Percentiles rank a stretch among this genome's conserved stretches.
phyloP scores from a whole-genome alignment of 352 stramenopile genomes.

The Phytophthora crassamura region DNA sequence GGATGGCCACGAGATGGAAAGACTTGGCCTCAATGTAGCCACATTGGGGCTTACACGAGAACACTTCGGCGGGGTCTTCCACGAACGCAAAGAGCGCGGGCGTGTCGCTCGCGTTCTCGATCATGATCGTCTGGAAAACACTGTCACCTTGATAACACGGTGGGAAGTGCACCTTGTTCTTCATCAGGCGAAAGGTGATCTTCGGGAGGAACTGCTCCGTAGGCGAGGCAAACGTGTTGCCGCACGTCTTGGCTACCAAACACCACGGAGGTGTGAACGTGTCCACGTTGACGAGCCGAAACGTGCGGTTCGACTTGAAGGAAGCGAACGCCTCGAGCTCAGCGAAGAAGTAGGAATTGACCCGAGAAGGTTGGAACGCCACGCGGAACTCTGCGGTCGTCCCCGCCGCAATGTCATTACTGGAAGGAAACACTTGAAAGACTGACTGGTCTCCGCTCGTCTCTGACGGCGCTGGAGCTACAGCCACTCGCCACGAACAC shows the following conservation, averaged over 20 bases:
- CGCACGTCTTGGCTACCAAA: slow-evolving; percentile 69
- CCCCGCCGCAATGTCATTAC: slow-evolving; percentile 82
- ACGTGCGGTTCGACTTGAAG: slow-evolving; percentile 94
- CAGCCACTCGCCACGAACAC: slow-evolving; percentile 72
- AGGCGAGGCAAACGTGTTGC: slow-evolving; percentile 88
- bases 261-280: slow-evolving; percentile 93
- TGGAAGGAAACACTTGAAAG: slow-evolving; percentile 82
- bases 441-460: slow-evolving; percentile 16
- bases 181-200: slow-evolving; percentile 60
- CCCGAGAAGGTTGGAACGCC: slow-evolving; percentile 72
- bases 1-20: slow-evolving; percentile 86
- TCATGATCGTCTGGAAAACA: slow-evolving; percentile 89
- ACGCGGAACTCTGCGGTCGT: slow-evolving; percentile 82
- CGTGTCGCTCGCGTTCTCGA: slow-evolving; percentile 91
- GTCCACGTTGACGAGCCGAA: slow-evolving; percentile 93
- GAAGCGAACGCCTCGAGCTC: slow-evolving; percentile 90
- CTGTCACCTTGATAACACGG: slow-evolving; percentile 89
- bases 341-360: slow-evolving; percentile 91
- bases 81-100: slow-evolving; percentile 88
- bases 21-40: slow-evolving; percentile 80
- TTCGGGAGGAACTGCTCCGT: slow-evolving; percentile 92
- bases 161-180: slow-evolving; percentile 82
- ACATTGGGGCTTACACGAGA: slow-evolving; percentile 72
- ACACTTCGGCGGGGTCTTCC: slow-evolving; percentile 63
- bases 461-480: slow-evolving; percentile 21